phyloP scores from a whole-genome alignment of 371 early-diverging fungal species.

The Mucor indicus region DNA sequence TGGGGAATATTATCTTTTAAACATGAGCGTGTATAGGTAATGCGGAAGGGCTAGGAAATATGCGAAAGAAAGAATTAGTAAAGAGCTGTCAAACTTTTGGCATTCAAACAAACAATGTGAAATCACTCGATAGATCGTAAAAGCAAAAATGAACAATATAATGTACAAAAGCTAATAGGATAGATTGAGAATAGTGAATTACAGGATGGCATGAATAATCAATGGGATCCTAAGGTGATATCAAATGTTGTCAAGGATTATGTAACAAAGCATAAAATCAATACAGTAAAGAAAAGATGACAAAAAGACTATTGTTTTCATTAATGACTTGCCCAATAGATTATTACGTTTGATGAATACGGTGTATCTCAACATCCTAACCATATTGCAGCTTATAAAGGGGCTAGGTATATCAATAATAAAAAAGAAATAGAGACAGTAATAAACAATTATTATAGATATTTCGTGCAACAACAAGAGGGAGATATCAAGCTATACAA shows the following conservation, averaged over 20 bases:
- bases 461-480: constrained; percentile 3
- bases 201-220: constrained; percentile 72
- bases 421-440: neutral
- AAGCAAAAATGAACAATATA: constrained; percentile 11
- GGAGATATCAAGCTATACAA: constrained; percentile 44
- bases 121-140: constrained; percentile 67
- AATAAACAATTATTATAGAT: neutral
- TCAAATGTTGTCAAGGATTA: constrained; percentile 54
- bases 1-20: neutral
- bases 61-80: constrained; percentile 78
- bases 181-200: constrained; percentile 58
- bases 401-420: constrained; percentile 60
- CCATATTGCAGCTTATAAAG: constrained; percentile 83
- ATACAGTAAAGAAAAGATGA: constrained; percentile 46
- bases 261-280: constrained; percentile 58
- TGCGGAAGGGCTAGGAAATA: constrained; percentile 72
- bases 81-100: constrained; percentile 69
- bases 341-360: constrained; percentile 91
- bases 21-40: constrained; percentile 52
- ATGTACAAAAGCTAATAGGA: neutral
- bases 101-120: constrained; percentile 57
- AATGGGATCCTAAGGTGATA: constrained; percentile 69
- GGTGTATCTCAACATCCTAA: constrained; percentile 96
- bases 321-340: constrained; percentile 31
- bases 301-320: neutral